These are phyloP conservation scores for Dioscorea dumetorum DNA, from an alignment of 106 monocot genomes.

Conservation along the genomic window DNA sequence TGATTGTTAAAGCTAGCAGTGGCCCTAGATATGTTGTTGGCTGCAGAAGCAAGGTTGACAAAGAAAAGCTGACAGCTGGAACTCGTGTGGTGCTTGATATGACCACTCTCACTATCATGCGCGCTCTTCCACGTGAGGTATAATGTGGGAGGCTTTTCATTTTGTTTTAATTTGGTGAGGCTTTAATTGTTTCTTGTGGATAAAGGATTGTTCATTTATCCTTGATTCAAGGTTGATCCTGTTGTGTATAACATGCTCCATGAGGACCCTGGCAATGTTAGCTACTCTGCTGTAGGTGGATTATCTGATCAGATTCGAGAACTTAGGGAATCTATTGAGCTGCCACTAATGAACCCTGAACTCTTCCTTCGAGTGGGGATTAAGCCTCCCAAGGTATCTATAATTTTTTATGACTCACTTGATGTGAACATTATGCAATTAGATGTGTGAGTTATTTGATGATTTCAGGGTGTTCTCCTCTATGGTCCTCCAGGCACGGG, in stretches of 20 bases:
- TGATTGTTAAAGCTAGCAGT: conserved; percentile 97
- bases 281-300: conserved; percentile 89
- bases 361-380: conserved; percentile 85
- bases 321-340: conserved; percentile 79
- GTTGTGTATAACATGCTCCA: conserved; percentile 95
- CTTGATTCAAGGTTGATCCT: conserved; percentile 73
- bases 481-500: conserved; percentile 97
- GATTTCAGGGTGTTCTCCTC: conserved; percentile 73
- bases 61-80: conserved; percentile 86
- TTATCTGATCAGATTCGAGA: conserved; percentile 90
- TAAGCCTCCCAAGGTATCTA: conserved; percentile 84
- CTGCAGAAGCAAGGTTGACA: conserved; percentile 96
- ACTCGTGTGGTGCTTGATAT: conserved; percentile 98
- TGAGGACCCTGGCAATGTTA: conserved; percentile 90
- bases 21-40: conserved; percentile 99
- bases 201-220: background rate
- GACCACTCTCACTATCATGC: conserved; percentile 98
- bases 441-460: background rate
- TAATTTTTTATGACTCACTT: background rate
- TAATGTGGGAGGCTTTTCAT: too few relatives aligned
- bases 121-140: conserved; percentile 91
- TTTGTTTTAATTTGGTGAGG: too few relatives aligned
- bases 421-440: background rate
- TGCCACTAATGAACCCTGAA: conserved; percentile 92
- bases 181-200: too few relatives aligned